Percentiles rank a stretch among this genome's conserved stretches.
These are phyloP conservation scores for Dalbergia cochinchinensis DNA, from an alignment of 306 rosid species.

Conservation along the genomic window DNA sequence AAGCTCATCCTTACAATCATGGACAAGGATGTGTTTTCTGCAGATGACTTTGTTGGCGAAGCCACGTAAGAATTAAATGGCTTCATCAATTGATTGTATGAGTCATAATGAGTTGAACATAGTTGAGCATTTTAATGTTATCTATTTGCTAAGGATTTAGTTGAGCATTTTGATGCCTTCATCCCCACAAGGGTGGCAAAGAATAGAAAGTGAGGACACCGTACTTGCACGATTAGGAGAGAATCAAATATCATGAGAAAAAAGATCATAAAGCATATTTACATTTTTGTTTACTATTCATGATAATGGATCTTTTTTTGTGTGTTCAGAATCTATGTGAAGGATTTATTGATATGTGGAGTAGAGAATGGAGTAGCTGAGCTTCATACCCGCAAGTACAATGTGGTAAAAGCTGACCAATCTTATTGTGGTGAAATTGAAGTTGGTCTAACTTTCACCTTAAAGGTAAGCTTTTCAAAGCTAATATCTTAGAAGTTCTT, in stretches of 20 bases:
- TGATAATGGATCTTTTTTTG: slow-evolving; percentile 8
- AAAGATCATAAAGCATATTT: neutral
- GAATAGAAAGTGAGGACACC: slow-evolving; percentile 13
- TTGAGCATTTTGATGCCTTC: slow-evolving; percentile 4
- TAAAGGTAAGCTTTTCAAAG: slow-evolving; percentile 49
- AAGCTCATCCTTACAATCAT: slow-evolving; percentile 73
- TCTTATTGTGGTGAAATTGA: slow-evolving; percentile 78
- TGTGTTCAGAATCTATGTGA: slow-evolving; percentile 46
- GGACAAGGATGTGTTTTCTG: slow-evolving; percentile 83
- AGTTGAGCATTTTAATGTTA: neutral
- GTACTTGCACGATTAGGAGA: neutral
- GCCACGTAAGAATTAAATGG: slow-evolving; percentile 63
- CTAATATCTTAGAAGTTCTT: neutral
- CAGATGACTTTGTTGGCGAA: slow-evolving; percentile 77
- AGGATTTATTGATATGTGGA: slow-evolving; percentile 73
- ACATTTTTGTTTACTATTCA: neutral
- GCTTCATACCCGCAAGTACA: slow-evolving; percentile 63
- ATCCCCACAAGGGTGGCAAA: slow-evolving; percentile 11
- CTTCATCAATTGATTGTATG: slow-evolving; percentile 9
- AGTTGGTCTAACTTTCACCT: slow-evolving; percentile 75
- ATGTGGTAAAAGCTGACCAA: slow-evolving; percentile 60
- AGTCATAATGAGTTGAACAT: neutral
- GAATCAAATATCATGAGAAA: neutral
- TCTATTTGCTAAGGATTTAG: neutral
- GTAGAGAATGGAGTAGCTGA: slow-evolving; percentile 68